Evolutionary conservation across 2,329 filamentous ascomycete species (phyloP), one percentile per base, ranked within the genome.

Genomic region (Tolypocladium endophyticum): DNA sequence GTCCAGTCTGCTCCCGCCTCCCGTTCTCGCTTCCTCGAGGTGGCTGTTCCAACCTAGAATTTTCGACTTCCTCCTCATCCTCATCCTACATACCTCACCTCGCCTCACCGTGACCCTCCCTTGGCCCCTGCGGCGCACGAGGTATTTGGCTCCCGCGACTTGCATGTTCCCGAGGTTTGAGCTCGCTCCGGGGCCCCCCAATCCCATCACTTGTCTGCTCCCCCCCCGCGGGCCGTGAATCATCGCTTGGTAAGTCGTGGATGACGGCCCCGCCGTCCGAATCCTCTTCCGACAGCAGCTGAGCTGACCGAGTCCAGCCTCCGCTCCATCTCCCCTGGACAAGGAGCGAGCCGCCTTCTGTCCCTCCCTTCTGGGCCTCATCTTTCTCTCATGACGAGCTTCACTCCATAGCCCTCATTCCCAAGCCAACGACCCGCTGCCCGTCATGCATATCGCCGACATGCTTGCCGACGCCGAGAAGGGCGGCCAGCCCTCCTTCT

Each of bases 381-480:
- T 20, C 28, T 33, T 7, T 11, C 28, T 35, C 30, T 9, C 50
- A 53, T 35, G 50, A 53, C 28, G 14, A 53, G 50, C 50, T n/a
- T 53, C 50, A 7, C 50, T 9, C 28, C 18, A 14, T 53, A 53
- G 50, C 30, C 50, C n/a, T n/a, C 50, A n/a, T 14, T 35, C 33
- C 45, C 45, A 28, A 11, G 45, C 25, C 45, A 20, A 50, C 45
- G 18, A 53, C 50, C 50, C 50, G 50, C 50, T 53, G 50, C 35
- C 25, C n/a, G 35, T 53, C 65, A 97, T 99, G 93, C 94, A 97
- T 78, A 93, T 99, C 81, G 90, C 88, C 67, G 86, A 94, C 69
- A 97, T 97, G 81, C 83, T 99, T 69, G 81, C 84, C 67, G 88
- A 93, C 68, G 87, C 92, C 75, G 86, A 92, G 76, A 83, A 84